These are phyloP conservation scores for Acorus calamus DNA, from an alignment of 106 monocot genomes.

Conservation along the genomic window DNA sequence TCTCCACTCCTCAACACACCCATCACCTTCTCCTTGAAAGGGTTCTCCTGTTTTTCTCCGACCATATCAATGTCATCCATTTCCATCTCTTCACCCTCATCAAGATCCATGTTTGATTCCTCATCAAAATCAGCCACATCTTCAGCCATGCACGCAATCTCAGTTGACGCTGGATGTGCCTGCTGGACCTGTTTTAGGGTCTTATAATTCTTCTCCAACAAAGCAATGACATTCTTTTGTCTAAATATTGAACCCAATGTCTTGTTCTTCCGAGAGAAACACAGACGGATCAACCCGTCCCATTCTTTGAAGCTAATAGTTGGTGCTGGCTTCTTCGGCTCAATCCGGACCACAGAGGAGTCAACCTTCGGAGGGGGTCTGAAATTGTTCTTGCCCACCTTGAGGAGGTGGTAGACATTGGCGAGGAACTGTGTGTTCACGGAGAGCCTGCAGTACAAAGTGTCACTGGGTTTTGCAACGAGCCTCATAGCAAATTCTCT, in stretches of 20 bases:
- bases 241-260: constrained; percentile 75
- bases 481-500: constrained; percentile 85
- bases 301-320: constrained; percentile 87
- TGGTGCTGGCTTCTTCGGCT: constrained; percentile 67
- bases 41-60: constrained; percentile 10
- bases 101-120: constrained; percentile 39
- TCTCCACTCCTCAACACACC: constrained; percentile 64
- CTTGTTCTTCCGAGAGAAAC: constrained; percentile 92
- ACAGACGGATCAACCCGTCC: constrained; percentile 78
- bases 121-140: constrained; percentile 33
- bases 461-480: constrained; percentile 73
- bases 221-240: constrained; percentile 53
- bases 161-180: constrained; percentile 18
- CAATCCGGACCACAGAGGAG: constrained; percentile 91
- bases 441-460: constrained; percentile 72
- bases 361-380: constrained; percentile 94
- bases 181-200: constrained; percentile 55
- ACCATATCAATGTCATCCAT: constrained; percentile 35
- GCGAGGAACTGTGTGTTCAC: constrained; percentile 83
- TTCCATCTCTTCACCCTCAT: constrained; percentile 54
- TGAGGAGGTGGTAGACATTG: constrained; percentile 72
- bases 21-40: constrained; percentile 72
- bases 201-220: constrained; percentile 92
- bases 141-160: constrained; percentile 2
- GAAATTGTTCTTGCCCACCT: constrained; percentile 87